Base-by-base conservation (phyloP, 2,329 filamentous ascomycete species). In the Teratosphaeria pseudoeucalypti region DNA sequence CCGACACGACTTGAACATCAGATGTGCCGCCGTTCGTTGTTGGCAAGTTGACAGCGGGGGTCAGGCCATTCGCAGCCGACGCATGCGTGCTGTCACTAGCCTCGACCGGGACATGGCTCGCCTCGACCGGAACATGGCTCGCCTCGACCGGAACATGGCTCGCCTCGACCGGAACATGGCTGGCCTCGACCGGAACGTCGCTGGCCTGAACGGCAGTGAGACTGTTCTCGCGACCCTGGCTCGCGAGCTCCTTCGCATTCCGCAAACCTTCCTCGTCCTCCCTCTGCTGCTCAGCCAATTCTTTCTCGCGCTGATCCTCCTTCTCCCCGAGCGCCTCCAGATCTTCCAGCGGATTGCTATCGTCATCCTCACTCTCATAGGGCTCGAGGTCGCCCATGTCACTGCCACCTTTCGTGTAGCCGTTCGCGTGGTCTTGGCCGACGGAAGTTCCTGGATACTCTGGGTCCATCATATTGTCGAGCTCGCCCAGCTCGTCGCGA, bases 401-500 rank as follows among this genome's bases (percentile, higher is more conserved):
- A 55, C 57, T 60, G 23, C 60, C 37, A 9, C 65, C 67, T 29
- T 68, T 63, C 19, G 59, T 39, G 56, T 70, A 67, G 37, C 64
- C 65, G 54, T 67, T 68, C 9, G 54, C 52, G 16, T 34, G 57
- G 19, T 26, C 61, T 52, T 4, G 55, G 57, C 2, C 61, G 59
- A 2, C 58, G 61, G 26, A 54, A 39, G 32, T 47, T 55, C 12
- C 52, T 49, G 14, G 54, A 55, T 65, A 65, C 11, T 60, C 62
- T 5, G 65, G 60, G 29, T 68, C 67, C 65, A 67, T 66, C 26
- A 70, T 57, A 23, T 70, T 66, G 43, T 72, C 70, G 1, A 74
- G 62, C 5, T 64, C 68, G 34, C 67, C 66, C 12, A 74, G 64
- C 66, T 95, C 91, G 2, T 87, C 86, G 34, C 89, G 84, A 16